Evolutionary conservation across 345 rosid genomes (phyloP).

Genomic region (Pugionium cornutum): DNA sequence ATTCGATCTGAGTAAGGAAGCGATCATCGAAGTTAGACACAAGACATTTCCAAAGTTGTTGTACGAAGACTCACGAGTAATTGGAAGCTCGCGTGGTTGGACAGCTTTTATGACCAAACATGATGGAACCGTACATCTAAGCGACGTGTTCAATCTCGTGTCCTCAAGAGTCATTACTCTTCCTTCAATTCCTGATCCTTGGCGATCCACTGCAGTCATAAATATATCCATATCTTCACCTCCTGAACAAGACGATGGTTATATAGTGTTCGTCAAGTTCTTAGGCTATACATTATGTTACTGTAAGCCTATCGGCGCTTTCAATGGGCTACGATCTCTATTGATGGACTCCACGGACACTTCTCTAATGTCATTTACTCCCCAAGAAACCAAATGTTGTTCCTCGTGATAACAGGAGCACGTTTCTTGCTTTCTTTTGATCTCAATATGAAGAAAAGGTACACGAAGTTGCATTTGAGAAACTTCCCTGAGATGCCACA

Average conservation of each 20-base stretch:
- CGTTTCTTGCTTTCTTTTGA: neutral
- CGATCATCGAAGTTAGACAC: too few species aligned
- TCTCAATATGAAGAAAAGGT: neutral
- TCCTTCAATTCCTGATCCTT: neutral
- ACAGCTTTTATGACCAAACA: neutral
- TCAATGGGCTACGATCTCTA: neutral
- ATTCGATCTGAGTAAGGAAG: neutral
- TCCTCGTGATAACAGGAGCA: neutral
- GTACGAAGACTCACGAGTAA: neutral
- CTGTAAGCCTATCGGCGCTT: neutral
- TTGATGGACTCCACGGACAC: neutral
- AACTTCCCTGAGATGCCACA: neutral
- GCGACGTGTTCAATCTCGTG: neutral
- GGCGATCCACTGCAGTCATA: too few species aligned
- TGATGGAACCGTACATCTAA: neutral
- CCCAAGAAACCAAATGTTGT: neutral
- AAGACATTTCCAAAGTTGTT: neutral
- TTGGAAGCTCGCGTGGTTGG: constrained; percentile 1
- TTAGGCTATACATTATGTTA: neutral
- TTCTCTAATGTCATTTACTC: neutral
- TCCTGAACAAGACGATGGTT: neutral
- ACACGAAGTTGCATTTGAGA: constrained; percentile 6
- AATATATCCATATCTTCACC: neutral
- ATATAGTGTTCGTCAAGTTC: neutral
- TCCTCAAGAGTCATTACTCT: neutral